Evolutionary conservation across 1,284 basidiomycete species (phyloP).

Genomic region (Porogramme epimiltina): DNA sequence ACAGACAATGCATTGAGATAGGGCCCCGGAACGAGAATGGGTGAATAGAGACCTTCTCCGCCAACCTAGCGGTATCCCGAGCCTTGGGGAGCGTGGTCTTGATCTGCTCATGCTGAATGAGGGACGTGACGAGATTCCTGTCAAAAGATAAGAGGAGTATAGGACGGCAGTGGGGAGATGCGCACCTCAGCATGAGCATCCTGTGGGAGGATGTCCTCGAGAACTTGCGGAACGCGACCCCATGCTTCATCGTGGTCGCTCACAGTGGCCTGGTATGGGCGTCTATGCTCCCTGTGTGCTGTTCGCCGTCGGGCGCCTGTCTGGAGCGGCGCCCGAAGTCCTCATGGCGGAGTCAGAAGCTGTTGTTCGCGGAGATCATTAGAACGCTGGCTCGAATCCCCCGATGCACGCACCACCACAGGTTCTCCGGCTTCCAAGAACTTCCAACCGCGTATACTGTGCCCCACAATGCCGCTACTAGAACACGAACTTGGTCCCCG

Average conservation of each 20-base stretch:
- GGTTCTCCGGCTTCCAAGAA: too few species aligned
- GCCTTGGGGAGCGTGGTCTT: conserved; percentile 97
- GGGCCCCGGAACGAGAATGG: not conserved
- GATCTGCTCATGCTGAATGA: conserved; percentile 96
- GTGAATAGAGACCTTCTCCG: conserved; percentile 77
- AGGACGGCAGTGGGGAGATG: not conserved
- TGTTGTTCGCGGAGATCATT: conserved; percentile 2
- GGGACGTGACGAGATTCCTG: conserved; percentile 93
- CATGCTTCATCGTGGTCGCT: conserved; percentile 79
- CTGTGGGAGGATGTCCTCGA: conserved; percentile 86
- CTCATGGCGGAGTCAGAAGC: too few species aligned
- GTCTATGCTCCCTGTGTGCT: conserved; percentile 5
- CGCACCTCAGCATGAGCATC: conserved; percentile 84
- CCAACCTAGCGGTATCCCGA: conserved; percentile 86
- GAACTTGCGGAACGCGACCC: conserved; percentile 86
- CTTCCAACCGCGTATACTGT: too few species aligned
- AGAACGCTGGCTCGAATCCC: too few species aligned
- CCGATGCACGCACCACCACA: too few species aligned
- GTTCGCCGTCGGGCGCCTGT: not conserved
- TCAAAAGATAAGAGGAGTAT: not conserved
- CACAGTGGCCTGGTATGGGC: conserved; percentile 8
- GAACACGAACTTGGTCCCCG: too few species aligned
- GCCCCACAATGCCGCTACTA: too few species aligned
- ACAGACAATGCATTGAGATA: conserved; percentile 4
- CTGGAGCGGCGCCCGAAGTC: conserved; percentile 8